Evolutionary conservation across 768 basidiomycete genomes (phyloP).

Genomic region (Lentinula raphanica): DNA sequence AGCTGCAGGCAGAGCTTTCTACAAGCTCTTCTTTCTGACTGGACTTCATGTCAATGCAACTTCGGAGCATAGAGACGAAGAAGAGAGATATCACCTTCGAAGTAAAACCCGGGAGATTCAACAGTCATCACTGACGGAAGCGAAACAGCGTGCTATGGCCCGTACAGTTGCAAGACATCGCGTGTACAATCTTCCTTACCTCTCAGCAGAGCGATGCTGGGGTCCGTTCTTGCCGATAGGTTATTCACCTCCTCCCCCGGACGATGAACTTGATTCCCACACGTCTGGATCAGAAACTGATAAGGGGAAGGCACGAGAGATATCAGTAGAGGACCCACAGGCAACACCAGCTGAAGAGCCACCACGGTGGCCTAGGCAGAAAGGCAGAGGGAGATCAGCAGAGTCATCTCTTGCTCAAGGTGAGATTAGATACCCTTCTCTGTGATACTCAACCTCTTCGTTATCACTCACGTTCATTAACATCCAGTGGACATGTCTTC

Average conservation of each 20-base stretch:
- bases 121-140: not conserved
- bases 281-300: not conserved
- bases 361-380: not conserved
- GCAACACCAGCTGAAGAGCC: not conserved
- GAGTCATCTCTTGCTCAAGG: not conserved
- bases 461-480: not conserved
- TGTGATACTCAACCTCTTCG: not conserved
- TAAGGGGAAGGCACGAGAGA: not conserved
- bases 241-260: slow-evolving; percentile 6
- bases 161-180: slow-evolving; percentile 2
- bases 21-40: not conserved
- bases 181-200: slow-evolving; percentile 2
- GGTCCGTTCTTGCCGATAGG: slow-evolving; percentile 6
- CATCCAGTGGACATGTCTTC: not conserved
- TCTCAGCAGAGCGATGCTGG: not conserved
- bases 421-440: not conserved
- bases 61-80: not conserved
- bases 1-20: slow-evolving; percentile 1
- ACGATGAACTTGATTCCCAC: slow-evolving; percentile 13
- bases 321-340: not conserved
- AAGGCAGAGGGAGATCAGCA: not conserved
- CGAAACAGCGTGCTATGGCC: not conserved
- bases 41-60: not conserved
- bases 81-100: not conserved
- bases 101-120: not conserved